These are phyloP conservation scores for Limnomonas spitsbergensis DNA, from an alignment of 139 green algal species.

Conservation along the genomic window DNA sequence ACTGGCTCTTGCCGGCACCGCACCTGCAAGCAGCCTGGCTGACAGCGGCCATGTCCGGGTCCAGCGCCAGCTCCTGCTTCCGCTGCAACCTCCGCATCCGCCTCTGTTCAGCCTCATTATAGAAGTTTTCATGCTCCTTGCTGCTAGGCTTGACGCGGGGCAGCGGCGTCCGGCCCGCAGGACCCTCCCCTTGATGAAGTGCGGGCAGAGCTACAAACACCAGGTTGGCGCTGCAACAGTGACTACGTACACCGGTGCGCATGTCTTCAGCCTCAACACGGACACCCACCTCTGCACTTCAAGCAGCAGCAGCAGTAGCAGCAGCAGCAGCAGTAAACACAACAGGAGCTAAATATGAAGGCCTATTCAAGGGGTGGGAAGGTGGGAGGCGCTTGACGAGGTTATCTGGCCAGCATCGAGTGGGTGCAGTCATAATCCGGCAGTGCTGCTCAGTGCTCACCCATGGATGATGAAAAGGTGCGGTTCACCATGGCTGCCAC, in stretches of 20 bases:
- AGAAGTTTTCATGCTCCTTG: background rate
- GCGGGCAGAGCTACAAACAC: constrained; percentile 60
- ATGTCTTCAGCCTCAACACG: constrained; percentile 77
- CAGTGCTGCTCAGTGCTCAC: constrained; percentile 44
- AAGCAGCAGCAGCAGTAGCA: constrained; percentile 9
- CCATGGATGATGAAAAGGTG: constrained; percentile 72
- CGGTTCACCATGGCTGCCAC: constrained; percentile 79
- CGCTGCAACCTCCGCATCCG: background rate
- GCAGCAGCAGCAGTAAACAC: background rate
- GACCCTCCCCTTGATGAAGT: background rate
- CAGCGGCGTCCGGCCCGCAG: background rate
- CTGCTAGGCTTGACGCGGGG: background rate
- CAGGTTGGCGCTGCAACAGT: constrained; percentile 82
- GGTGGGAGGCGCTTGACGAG: no score
- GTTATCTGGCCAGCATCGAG: no score
- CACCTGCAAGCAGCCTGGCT: background rate
- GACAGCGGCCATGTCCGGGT: constrained; percentile 23
- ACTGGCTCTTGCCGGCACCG: no score
- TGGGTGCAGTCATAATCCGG: no score
- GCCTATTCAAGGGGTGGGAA: no score
- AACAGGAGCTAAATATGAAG: no score
- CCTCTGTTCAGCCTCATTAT: background rate
- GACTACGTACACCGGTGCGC: constrained; percentile 57
- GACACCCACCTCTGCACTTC: constrained; percentile 49
- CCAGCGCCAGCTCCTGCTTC: constrained; percentile 2